These are phyloP conservation scores for Choiromyces venosus DNA, from an alignment of 495 filamentous ascomycete genomes.

Conservation along the genomic window DNA sequence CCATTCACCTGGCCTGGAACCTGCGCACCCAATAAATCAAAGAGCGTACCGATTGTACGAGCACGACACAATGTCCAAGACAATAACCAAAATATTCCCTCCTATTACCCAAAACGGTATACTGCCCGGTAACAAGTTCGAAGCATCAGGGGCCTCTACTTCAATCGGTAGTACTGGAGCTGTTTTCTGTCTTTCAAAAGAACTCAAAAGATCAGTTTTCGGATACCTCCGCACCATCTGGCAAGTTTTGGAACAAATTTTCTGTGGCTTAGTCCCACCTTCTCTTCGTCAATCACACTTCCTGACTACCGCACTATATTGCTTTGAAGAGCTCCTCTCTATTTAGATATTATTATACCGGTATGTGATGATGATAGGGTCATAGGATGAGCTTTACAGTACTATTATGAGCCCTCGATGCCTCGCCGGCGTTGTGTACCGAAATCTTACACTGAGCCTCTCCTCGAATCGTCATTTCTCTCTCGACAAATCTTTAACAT, in stretches of 20 bases:
- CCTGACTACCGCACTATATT: neutral
- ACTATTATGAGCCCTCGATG: neutral
- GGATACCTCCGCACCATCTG: neutral
- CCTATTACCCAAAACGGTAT: neutral
- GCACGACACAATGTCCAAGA: neutral
- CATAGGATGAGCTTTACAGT: neutral
- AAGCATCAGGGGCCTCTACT: neutral
- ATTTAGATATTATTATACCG: neutral
- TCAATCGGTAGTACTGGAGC: neutral
- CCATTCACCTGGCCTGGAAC: neutral
- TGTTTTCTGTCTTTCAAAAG: neutral
- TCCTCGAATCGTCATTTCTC: neutral
- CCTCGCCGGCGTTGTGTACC: neutral
- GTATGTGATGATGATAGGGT: neutral
- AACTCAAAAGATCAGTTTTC: neutral
- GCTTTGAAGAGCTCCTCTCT: neutral
- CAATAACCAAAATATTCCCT: neutral
- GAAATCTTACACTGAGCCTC: neutral
- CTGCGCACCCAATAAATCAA: neutral
- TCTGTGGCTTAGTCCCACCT: neutral
- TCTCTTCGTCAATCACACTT: neutral
- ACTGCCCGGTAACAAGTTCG: neutral
- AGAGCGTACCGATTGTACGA: neutral
- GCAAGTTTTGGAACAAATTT: neutral
- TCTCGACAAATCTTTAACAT: neutral